Evolutionary conservation across 768 basidiomycete genomes (phyloP), one percentile per base, ranked within the genome.

Genomic region (Collybiopsis luxurians): DNA sequence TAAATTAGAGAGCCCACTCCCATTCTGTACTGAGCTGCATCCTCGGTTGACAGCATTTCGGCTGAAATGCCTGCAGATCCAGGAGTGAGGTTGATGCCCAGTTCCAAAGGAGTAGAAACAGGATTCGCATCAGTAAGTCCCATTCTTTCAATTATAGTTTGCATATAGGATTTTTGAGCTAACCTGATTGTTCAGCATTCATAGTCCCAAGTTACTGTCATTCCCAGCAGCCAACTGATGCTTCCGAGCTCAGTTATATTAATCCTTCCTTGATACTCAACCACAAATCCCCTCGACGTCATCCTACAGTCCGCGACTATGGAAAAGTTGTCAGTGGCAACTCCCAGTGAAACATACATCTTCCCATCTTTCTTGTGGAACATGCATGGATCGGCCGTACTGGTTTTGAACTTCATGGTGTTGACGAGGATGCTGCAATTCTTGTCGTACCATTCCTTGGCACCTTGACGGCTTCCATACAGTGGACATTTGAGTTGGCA

Each of bases 1-100:
- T 71, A 75, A 53, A 71, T 64, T 19, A 75, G 56, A 0, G 63
- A 67, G 0, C 71, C 70, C 3, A 76, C 60, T 12, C 61, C 52
- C 39, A 68, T 53, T 3, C 58, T 55, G 44, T 74, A 74, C 4
- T 34, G 61, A 3, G 47, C 36, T 3, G 59, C 50, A 4, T 60
- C 54, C 31, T 15, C 17, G 2, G 53, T 55, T 30, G 58, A 5
- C 13, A 19, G 42, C 44, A 27, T 13, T 36, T 30, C 46, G 38
- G 43, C 47, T 11, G 34, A 56, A 27, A 56, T 45, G 26, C 5
- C 24, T 27, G 51, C 3, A 13, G 39, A 23, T 34, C 38, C 39
- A 54, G 44, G 13, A 24, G 31, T 34, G 17, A 52, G 53, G 34
- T 43, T 26, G 31, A 55, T 45, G 4, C 42, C 39, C 3, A 43